These are phyloP conservation scores for Beverwykella pulmonaria DNA, from an alignment of 495 filamentous ascomycete genomes.

Conservation along the genomic window DNA sequence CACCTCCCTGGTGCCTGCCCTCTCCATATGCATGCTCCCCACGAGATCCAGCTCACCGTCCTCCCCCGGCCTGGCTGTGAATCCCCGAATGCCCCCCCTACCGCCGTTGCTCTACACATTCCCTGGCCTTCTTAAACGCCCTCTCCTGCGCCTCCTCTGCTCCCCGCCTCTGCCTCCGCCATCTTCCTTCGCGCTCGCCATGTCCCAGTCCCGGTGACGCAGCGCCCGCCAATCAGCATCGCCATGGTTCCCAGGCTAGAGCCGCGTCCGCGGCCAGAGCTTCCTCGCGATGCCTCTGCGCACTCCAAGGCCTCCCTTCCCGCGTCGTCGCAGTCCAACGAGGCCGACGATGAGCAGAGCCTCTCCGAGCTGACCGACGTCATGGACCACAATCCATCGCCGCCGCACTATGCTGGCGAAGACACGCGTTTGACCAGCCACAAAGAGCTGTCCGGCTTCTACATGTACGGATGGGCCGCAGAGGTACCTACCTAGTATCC, in stretches of 20 bases:
- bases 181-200: conserved; percentile 6
- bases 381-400: conserved; percentile 38
- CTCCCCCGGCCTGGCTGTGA: conserved; percentile 6
- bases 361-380: conserved; percentile 30
- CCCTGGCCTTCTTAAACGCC: neutral
- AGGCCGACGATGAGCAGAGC: conserved; percentile 48
- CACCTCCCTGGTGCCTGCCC: neutral
- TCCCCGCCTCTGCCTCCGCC: neutral
- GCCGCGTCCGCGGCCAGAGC: conserved; percentile 18
- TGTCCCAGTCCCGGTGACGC: conserved; percentile 26
- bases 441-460: conserved; percentile 91
- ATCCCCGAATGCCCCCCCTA: neutral
- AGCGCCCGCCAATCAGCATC: conserved; percentile 15
- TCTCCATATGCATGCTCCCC: neutral
- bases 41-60: neutral
- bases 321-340: conserved; percentile 42
- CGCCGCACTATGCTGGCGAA: conserved; percentile 70
- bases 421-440: conserved; percentile 84
- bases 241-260: conserved; percentile 26
- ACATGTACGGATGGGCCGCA: conserved; percentile 95
- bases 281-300: conserved; percentile 29
- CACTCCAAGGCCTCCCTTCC: conserved; percentile 37
- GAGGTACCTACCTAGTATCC: conserved; percentile 54
- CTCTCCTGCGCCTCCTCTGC: neutral
- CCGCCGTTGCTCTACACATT: neutral